Conservation (phyloP, 495 filamentous ascomycete genomes). For the Trichoderma parareesei region DNA sequence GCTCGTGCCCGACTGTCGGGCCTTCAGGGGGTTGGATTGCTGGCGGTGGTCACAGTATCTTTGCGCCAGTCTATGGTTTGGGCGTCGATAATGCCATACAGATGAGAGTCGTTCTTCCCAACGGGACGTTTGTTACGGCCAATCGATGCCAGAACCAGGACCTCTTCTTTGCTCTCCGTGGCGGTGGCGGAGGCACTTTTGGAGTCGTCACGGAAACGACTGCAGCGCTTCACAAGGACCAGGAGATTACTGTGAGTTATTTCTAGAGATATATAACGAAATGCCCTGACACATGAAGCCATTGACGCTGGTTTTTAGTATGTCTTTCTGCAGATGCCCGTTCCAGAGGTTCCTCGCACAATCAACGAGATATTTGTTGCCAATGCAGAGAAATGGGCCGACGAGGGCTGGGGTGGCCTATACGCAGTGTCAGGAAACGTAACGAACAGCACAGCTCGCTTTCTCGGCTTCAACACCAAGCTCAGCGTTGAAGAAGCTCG, state of each 20-base stretch:
- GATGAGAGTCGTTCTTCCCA: conserved; percentile 46
- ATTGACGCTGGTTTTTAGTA: too few relatives aligned
- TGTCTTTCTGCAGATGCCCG: too few relatives aligned
- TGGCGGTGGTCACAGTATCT: conserved; percentile 40
- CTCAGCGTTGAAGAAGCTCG: background rate
- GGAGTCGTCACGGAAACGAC: background rate
- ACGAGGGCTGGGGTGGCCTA: background rate
- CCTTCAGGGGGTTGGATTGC: conserved; percentile 43
- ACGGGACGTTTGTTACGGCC: conserved; percentile 46
- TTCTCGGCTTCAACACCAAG: background rate
- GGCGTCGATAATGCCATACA: conserved; percentile 43
- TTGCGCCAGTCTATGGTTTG: conserved; percentile 37
- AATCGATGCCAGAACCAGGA: conserved; percentile 42
- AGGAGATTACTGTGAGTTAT: background rate
- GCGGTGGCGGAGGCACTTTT: conserved; percentile 43
- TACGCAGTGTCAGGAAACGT: background rate
- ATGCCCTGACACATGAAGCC: too few relatives aligned
- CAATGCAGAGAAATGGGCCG: background rate
- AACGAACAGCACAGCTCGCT: background rate
- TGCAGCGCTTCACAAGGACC: background rate
- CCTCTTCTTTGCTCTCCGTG: conserved; percentile 54
- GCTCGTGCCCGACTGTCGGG: conserved; percentile 32
- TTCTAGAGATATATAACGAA: too few relatives aligned
- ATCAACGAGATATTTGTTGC: too few relatives aligned
- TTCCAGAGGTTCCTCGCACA: too few relatives aligned